phyloP scores from a whole-genome alignment of 768 basidiomycete species.

The Fibroporia radiculosa region DNA sequence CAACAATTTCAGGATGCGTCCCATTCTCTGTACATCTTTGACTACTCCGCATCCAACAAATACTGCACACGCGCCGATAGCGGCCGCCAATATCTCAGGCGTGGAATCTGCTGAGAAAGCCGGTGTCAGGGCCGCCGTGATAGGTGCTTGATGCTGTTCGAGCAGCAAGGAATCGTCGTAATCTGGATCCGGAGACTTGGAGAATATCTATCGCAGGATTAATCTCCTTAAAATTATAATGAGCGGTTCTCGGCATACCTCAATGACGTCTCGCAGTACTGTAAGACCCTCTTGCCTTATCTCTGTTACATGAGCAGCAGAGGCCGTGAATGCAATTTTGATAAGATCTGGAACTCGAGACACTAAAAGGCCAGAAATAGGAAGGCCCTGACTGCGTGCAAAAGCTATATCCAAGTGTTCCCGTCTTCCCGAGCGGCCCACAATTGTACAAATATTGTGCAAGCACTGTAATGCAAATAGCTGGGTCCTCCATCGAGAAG shows the following conservation, averaged over 20 bases:
- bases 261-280: constrained; percentile 86
- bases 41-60: constrained; percentile 95
- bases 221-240: background rate
- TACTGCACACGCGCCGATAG: constrained; percentile 87
- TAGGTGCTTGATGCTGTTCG: constrained; percentile 97
- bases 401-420: constrained; percentile 80
- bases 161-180: constrained; percentile 85
- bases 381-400: constrained; percentile 54
- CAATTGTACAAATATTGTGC: constrained; percentile 78
- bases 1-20: constrained; percentile 83
- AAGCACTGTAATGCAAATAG: constrained; percentile 90
- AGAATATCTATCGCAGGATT: constrained; percentile 58
- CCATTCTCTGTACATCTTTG: constrained; percentile 87
- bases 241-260: constrained; percentile 41
- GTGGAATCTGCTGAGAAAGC: constrained; percentile 94
- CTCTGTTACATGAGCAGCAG: constrained; percentile 92
- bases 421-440: constrained; percentile 59
- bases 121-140: constrained; percentile 94
- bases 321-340: constrained; percentile 96
- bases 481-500: constrained; percentile 93
- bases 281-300: constrained; percentile 87
- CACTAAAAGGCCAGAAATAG: constrained; percentile 59
- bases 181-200: constrained; percentile 81
- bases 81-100: constrained; percentile 89
- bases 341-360: constrained; percentile 89